A percentile compares a stretch with the other conserved stretches of the same genome.
Evolutionary conservation across 2,329 filamentous ascomycete species (phyloP).

Genomic region (Plenodomus tracheiphilus): DNA sequence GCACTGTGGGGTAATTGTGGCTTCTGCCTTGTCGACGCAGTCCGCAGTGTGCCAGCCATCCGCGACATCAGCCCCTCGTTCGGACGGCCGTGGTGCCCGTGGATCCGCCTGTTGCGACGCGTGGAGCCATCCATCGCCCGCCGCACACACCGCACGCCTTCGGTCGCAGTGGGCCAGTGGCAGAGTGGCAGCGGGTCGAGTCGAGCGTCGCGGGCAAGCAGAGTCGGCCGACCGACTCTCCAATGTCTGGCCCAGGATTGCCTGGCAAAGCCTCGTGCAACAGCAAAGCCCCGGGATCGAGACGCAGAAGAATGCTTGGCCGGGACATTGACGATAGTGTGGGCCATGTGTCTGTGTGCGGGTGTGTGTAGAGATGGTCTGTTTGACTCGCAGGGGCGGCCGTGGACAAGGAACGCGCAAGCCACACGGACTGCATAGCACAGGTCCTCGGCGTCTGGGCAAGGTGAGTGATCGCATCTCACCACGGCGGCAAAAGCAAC

Average conservation of each 20-base stretch:
- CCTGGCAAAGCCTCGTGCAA: not conserved
- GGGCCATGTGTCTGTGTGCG: too few species aligned
- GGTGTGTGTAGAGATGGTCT: not conserved
- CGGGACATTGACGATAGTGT: not conserved
- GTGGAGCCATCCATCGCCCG: not conserved
- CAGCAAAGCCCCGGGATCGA: not conserved
- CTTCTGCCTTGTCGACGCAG: conserved; percentile 7
- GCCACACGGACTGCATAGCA: not conserved
- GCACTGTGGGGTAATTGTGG: conserved; percentile 22
- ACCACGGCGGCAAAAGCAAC: not conserved
- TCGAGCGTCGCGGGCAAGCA: not conserved
- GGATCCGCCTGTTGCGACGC: conserved; percentile 12
- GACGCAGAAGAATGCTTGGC: conserved; percentile 3
- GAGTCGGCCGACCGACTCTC: not conserved
- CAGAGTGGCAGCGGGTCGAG: not conserved
- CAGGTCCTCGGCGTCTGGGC: not conserved
- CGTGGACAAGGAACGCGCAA: not conserved
- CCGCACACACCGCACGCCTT: too few species aligned
- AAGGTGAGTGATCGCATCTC: not conserved
- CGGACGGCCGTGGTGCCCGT: conserved; percentile 5
- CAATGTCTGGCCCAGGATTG: not conserved
- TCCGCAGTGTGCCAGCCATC: too few species aligned
- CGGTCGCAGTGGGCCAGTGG: too few species aligned
- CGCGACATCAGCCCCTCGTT: conserved; percentile 17
- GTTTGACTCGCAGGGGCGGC: not conserved